phyloP scores from a whole-genome alignment of 129 eudicot genomes.

The sunflower (Helianthus annuus) region DNA sequence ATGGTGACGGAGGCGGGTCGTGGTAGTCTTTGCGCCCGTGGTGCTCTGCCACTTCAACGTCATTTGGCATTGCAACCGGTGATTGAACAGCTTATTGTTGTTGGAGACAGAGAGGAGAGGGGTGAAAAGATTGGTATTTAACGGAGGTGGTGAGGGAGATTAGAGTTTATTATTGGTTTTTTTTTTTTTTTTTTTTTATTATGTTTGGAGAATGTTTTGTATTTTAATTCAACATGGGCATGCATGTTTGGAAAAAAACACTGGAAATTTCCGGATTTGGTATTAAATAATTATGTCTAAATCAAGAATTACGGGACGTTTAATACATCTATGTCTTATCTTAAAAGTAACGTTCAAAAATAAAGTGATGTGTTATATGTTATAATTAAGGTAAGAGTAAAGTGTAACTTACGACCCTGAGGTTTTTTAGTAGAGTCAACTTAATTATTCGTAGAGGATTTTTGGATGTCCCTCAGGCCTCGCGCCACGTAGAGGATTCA shows the following conservation, averaged over 20 bases:
- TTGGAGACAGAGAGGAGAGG: background rate
- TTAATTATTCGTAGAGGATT: no score
- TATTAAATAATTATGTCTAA: background rate
- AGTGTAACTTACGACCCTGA: no score
- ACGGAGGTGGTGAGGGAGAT: conserved; percentile 28
- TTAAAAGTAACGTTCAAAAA: no score
- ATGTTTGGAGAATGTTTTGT: background rate
- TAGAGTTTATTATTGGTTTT: background rate
- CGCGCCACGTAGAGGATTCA: no score
- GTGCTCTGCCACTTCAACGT: conserved; percentile 52
- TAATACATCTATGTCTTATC: no score
- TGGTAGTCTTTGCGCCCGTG: conserved; percentile 75
- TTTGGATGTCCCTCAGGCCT: no score
- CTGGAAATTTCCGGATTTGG: background rate
- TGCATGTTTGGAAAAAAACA: background rate
- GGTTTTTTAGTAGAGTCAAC: no score
- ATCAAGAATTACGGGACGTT: background rate
- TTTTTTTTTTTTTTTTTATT: background rate
- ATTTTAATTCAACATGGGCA: background rate
- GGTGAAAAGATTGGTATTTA: conserved; percentile 42
- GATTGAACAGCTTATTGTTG: no score
- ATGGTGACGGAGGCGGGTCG: conserved; percentile 84
- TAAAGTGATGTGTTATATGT: no score
- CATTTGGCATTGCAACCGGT: conserved; percentile 32
- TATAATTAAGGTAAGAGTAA: no score